Evolutionary conservation across 495 filamentous ascomycete species (phyloP).

Genomic region (Copromyces sp.): DNA sequence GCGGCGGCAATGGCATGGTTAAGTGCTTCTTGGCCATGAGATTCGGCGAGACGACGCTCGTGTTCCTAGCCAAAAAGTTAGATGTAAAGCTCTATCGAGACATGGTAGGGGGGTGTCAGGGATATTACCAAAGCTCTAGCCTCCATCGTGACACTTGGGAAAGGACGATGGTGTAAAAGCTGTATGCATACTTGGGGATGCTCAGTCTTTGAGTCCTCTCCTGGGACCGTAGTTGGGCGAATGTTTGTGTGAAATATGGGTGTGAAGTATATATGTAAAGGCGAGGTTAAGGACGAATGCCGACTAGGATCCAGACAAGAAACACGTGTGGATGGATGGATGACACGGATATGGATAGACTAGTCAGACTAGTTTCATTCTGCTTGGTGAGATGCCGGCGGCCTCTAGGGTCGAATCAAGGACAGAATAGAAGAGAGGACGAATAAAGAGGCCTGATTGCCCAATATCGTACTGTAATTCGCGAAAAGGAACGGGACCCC

Average conservation of each 20-base stretch:
- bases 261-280: not conserved
- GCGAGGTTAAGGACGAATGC: not conserved
- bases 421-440: not conserved
- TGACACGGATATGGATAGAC: not conserved
- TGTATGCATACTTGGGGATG: slow-evolving; percentile 3
- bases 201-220: not conserved
- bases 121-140: slow-evolving; percentile 13
- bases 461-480: not conserved
- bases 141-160: slow-evolving; percentile 15
- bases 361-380: not conserved
- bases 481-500: not conserved
- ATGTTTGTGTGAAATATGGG: not conserved
- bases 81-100: slow-evolving; percentile 17
- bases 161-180: not conserved
- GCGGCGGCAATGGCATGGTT: slow-evolving; percentile 61
- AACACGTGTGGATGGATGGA: not conserved
- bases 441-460: not conserved
- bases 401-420: not conserved
- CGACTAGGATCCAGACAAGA: not conserved
- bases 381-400: not conserved
- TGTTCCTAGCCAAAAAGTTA: slow-evolving; percentile 41
- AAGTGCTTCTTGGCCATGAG: slow-evolving; percentile 56
- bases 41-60: slow-evolving; percentile 44
- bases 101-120: not conserved
- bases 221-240: not conserved